phyloP scores from a whole-genome alignment of 495 filamentous ascomycete species.

The Annulohypoxylon moriforme region DNA sequence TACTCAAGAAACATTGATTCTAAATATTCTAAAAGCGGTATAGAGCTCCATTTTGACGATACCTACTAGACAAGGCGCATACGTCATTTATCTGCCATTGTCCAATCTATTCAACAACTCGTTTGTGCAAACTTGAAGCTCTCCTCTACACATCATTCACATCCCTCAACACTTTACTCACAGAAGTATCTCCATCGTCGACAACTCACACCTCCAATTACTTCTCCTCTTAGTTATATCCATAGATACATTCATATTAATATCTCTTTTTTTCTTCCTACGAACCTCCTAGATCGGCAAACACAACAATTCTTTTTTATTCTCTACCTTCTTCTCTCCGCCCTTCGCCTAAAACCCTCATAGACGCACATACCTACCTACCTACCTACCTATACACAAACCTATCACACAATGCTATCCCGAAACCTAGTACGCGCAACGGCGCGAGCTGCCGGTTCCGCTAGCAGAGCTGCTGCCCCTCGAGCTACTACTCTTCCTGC shows the following conservation, averaged over 20 bases:
- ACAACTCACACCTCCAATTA: not conserved
- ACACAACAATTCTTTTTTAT: not conserved
- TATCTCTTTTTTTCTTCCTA: slow-evolving; percentile 13
- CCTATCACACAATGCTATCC: slow-evolving; percentile 35
- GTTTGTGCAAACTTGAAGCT: slow-evolving; percentile 35
- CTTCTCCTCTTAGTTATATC: not conserved
- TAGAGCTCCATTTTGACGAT: slow-evolving; percentile 34
- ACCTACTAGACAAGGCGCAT: slow-evolving; percentile 23
- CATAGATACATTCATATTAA: slow-evolving; percentile 1
- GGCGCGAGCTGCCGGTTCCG: slow-evolving; percentile 33
- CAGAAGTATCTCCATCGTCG: not conserved
- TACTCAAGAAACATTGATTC: slow-evolving; percentile 20
- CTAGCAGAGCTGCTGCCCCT: slow-evolving; percentile 30
- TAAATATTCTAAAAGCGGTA: slow-evolving; percentile 31
- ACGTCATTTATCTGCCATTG: slow-evolving; percentile 41
- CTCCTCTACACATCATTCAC: not conserved
- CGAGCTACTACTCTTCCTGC: slow-evolving; percentile 34
- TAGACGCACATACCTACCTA: not conserved
- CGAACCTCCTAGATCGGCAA: not conserved
- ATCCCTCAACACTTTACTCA: slow-evolving; percentile 1
- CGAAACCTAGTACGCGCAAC: slow-evolving; percentile 39
- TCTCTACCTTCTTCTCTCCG: not conserved
- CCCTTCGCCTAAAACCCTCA: not conserved
- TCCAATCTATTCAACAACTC: slow-evolving; percentile 28
- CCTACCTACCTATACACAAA: not conserved